phyloP scores from a whole-genome alignment of 805 yeast species.

The Saccharomycopsis olivae region DNA sequence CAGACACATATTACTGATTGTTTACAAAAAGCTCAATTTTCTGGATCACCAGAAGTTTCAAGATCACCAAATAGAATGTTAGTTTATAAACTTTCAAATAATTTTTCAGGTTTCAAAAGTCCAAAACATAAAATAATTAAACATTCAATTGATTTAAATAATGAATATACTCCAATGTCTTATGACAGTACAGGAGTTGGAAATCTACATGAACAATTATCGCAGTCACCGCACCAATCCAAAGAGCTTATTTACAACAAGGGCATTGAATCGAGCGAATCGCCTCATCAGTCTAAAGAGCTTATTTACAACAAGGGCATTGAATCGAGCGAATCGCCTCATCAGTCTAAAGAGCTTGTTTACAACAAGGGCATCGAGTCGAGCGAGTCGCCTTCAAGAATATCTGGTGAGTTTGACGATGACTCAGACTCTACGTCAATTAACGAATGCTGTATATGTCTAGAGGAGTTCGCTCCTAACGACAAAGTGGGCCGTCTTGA shows the following conservation, averaged over 20 bases:
- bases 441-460: constrained; percentile 87
- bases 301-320: no score
- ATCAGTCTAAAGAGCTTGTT: no score
- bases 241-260: no score
- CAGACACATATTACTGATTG: constrained; percentile 69
- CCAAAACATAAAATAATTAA: background rate
- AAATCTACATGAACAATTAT: constrained; percentile 2
- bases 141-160: background rate
- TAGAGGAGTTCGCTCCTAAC: constrained; percentile 79
- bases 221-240: no score
- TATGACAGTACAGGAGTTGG: constrained; percentile 1
- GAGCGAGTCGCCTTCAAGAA: no score
- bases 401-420: no score
- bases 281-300: no score
- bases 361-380: no score
- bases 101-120: constrained; percentile 4
- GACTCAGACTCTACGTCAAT: no score
- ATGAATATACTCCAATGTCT: background rate
- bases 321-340: no score
- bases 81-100: constrained; percentile 42
- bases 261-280: no score
- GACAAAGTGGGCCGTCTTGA: constrained; percentile 87
- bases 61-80: constrained; percentile 72
- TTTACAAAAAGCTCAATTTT: constrained; percentile 45
- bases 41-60: constrained; percentile 48